Base-by-base conservation (phyloP, 2,329 filamentous ascomycete genomes). In the Ophiostoma ulmi region DNA sequence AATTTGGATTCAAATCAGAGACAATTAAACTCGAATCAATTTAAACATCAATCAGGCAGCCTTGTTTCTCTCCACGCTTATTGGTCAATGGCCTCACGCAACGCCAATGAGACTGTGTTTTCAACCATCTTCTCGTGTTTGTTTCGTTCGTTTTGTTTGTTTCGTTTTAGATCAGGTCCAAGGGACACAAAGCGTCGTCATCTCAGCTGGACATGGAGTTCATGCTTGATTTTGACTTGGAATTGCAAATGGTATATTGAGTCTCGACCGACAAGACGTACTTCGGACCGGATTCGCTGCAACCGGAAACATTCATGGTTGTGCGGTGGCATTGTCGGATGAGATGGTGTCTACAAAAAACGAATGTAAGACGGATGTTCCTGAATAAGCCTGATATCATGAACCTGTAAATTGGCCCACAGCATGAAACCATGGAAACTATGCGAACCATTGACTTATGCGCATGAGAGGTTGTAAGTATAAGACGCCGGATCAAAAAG, bases 181-280 rank as follows among this genome's bases (percentile, higher is more conserved):
- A 11, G n/a, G n/a, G 52, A 6, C 10, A 13, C 6, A 58, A 58
- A 26, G n/a, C 8, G 52, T 26, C 52, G 52, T 58, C 52, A 58
- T 58, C 17, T 58, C n/a, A 58, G 52, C n/a, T 58, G n/a, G 52
- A 26, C 52, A 58, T 58, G 52, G 52, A 11, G 31, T 58, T 48
- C 1, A 44, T 8, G 44, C 20, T 48, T 20, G 4, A n/a, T 20
- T 1, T 20, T 48, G 17, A 20, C 14, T 44, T 48, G 17, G 17
- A 48, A 48, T n/a, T n/a, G 2, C 44, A 48, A n/a, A 20, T 7
- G 17, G 31, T 31, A 31, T 48, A 48, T n/a, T 20, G 44, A 48
- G 14, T 48, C 17, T 48, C 31, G 44, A 20, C 44, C 44, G 44
- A 20, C 8, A 48, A 20, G 44, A 48, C 31, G 6, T 5, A 52